Percentiles rank a stretch among this genome's conserved stretches.
These are phyloP conservation scores for Aspergillus calidoustus DNA, from an alignment of 2,329 filamentous ascomycete genomes.

Conservation along the genomic window DNA sequence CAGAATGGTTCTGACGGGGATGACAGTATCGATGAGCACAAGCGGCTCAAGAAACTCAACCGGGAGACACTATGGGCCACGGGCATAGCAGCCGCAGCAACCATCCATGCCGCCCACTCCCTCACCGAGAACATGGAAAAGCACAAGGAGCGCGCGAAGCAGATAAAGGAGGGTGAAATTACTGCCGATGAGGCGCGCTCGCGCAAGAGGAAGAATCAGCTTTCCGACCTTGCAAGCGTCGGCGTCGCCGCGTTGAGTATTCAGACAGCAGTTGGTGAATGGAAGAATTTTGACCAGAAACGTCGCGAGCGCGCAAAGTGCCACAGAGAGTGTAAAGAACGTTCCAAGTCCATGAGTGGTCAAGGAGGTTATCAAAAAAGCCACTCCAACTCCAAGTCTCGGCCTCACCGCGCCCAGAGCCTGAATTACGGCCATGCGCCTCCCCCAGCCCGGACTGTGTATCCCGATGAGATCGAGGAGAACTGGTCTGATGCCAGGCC, in stretches of 20 bases:
- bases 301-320: slow-evolving; percentile 61
- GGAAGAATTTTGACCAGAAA: slow-evolving; percentile 70
- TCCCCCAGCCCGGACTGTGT: slow-evolving; percentile 21
- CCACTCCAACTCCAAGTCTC: slow-evolving; percentile 39
- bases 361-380: neutral
- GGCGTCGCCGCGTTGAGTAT: slow-evolving; percentile 70
- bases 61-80: slow-evolving; percentile 69
- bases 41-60: slow-evolving; percentile 65
- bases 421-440: slow-evolving; percentile 19
- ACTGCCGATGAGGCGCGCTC: slow-evolving; percentile 65
- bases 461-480: slow-evolving; percentile 40
- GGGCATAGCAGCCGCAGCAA: slow-evolving; percentile 69
- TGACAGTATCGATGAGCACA: slow-evolving; percentile 66
- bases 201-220: slow-evolving; percentile 65
- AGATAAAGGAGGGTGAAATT: slow-evolving; percentile 68
- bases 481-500: slow-evolving; percentile 19
- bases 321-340: slow-evolving; percentile 49
- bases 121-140: slow-evolving; percentile 68
- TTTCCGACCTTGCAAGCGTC: slow-evolving; percentile 68
- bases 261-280: slow-evolving; percentile 68
- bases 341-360: slow-evolving; percentile 43
- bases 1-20: slow-evolving; percentile 57
- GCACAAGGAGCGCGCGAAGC: slow-evolving; percentile 62
- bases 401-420: slow-evolving; percentile 29
- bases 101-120: slow-evolving; percentile 70